Evolutionary conservation across 495 filamentous ascomycete genomes (phyloP).

Genomic region (Lophiotrema nucula): DNA sequence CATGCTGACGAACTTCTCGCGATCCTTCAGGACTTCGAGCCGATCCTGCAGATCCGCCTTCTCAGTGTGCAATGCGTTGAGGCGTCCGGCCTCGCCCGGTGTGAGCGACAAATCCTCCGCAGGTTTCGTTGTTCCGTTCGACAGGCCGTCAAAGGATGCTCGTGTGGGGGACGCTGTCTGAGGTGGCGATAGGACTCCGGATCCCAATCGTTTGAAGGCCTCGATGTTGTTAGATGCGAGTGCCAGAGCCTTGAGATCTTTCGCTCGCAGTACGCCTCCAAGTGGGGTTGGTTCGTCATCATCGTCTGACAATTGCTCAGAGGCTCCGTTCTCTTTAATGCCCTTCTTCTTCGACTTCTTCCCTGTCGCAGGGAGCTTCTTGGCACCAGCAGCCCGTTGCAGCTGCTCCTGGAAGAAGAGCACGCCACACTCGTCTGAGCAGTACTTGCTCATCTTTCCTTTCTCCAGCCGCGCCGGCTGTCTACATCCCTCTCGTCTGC

Average conservation of each 20-base stretch:
- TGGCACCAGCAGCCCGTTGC: constrained; percentile 19
- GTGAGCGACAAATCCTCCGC: constrained; percentile 23
- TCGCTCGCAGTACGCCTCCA: constrained; percentile 57
- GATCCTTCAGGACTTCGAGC: constrained; percentile 41
- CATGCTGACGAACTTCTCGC: constrained; percentile 42
- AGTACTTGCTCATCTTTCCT: constrained; percentile 62
- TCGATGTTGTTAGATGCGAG: constrained; percentile 48
- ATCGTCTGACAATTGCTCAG: constrained; percentile 31
- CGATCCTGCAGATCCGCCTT: constrained; percentile 35
- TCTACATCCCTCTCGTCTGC: constrained; percentile 58
- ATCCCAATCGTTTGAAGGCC: constrained; percentile 60
- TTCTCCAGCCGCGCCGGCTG: constrained; percentile 57
- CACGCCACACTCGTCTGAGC: constrained; percentile 62
- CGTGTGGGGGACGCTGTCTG: constrained; percentile 36
- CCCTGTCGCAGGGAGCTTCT: background rate
- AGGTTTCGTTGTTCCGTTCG: constrained; percentile 2
- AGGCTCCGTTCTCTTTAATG: constrained; percentile 34
- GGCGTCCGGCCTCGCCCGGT: constrained; percentile 28
- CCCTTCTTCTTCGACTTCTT: constrained; percentile 28
- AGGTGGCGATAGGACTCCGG: constrained; percentile 46
- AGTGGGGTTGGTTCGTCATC: constrained; percentile 52
- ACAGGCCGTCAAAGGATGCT: constrained; percentile 21
- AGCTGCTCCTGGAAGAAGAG: constrained; percentile 55
- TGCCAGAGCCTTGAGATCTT: constrained; percentile 58
- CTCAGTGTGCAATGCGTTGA: constrained; percentile 31